Evolutionary conservation across 176 grass and related monocot species (phyloP).

Genomic region (Phyllostachys edulis): DNA sequence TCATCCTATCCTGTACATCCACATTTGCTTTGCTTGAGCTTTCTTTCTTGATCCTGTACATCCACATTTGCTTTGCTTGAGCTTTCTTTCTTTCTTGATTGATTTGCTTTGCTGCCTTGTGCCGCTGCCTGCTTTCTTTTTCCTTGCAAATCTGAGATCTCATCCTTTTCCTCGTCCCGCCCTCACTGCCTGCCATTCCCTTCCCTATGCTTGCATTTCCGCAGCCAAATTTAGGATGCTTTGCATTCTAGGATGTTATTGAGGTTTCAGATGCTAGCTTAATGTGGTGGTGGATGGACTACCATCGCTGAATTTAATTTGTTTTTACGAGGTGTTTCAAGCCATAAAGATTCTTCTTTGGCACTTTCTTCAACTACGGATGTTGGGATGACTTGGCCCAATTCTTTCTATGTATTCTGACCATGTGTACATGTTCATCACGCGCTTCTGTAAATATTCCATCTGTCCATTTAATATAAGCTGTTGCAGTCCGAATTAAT

Average conservation of each 20-base stretch:
- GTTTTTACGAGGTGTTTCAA: neutral
- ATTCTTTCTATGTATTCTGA: neutral
- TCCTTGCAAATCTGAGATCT: neutral
- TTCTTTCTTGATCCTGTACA: no score
- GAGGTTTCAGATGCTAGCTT: no score
- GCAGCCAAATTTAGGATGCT: neutral
- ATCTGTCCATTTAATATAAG: no score
- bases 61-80: no score
- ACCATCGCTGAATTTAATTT: neutral
- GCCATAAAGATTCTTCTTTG: neutral
- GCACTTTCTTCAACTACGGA: neutral
- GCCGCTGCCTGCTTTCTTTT: no score
- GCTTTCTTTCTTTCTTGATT: no score
- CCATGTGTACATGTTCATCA: neutral
- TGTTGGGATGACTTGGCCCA: neutral
- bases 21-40: no score
- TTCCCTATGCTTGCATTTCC: neutral
- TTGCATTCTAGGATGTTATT: neutral
- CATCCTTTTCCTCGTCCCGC: neutral
- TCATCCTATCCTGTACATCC: no score
- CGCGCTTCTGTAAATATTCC: no score
- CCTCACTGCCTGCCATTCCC: neutral
- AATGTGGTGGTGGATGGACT: no score
- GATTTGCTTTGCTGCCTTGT: neutral
- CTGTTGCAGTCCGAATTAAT: no score